These are phyloP conservation scores for Aaosphaeria pasadenensis DNA, from an alignment of 2,329 filamentous ascomycete species.

Conservation along the genomic window DNA sequence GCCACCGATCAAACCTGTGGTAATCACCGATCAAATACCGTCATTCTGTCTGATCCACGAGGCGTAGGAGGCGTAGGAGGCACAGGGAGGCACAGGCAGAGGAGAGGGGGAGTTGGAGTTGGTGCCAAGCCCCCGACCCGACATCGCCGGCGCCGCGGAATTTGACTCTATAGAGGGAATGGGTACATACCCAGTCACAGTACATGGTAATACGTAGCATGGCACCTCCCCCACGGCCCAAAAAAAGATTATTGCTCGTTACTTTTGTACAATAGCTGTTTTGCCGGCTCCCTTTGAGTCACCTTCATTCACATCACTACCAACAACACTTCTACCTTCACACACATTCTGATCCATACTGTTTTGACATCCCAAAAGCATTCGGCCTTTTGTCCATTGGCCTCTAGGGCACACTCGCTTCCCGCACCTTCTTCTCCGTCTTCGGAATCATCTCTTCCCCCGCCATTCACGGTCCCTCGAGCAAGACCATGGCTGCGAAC, in stretches of 20 bases:
- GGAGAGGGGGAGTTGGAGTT: too few relatives aligned
- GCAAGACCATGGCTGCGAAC: slow-evolving; percentile 27
- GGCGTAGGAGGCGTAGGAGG: too few relatives aligned
- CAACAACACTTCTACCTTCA: not conserved
- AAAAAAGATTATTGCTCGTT: not conserved
- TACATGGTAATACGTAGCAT: too few relatives aligned
- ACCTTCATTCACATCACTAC: not conserved
- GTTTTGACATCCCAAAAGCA: not conserved
- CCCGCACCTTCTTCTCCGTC: not conserved
- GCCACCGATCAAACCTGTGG: too few relatives aligned
- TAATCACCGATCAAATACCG: too few relatives aligned
- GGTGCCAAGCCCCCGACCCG: not conserved
- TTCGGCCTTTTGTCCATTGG: not conserved
- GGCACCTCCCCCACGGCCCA: too few relatives aligned
- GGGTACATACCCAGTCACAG: not conserved
- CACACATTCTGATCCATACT: not conserved
- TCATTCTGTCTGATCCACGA: too few relatives aligned
- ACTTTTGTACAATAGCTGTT: not conserved
- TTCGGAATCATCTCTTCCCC: not conserved
- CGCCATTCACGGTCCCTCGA: not conserved
- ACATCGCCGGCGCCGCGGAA: not conserved
- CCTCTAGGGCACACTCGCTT: not conserved
- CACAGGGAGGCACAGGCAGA: too few relatives aligned
- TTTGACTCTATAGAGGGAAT: not conserved
- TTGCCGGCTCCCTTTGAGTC: not conserved